Conservation (phyloP, 2,329 filamentous ascomycete genomes). For the Botrytis cinerea region DNA sequence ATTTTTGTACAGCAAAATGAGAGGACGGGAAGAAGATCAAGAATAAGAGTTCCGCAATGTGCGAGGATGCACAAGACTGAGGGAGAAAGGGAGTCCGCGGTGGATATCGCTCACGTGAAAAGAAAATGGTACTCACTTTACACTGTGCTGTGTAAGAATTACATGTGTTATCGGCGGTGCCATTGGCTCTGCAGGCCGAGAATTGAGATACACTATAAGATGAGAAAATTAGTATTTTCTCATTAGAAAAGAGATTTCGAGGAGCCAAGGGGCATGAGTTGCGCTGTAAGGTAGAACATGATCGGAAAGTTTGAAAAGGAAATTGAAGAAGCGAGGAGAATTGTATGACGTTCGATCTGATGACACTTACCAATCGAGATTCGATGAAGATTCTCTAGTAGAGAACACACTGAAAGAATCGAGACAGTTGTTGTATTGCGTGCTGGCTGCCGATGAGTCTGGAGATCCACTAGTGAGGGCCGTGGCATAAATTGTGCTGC, state of each 20-base stretch:
- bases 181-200: constrained; percentile 22
- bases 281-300: neutral
- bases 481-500: constrained; percentile 28
- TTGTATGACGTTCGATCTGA: neutral
- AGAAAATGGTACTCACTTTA: constrained; percentile 14
- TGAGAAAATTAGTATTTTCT: neutral
- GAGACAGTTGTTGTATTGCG: constrained; percentile 28
- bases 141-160: constrained; percentile 28
- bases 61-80: neutral
- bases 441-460: constrained; percentile 22
- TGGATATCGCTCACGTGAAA: no score
- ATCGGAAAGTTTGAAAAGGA: neutral
- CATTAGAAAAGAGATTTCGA: rapidly evolving
- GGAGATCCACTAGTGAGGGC: constrained; percentile 26
- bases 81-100: neutral
- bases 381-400: constrained; percentile 7
- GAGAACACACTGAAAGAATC: constrained; percentile 28
- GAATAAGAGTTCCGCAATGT: neutral
- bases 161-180: constrained; percentile 26
- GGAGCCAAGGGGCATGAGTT: neutral
- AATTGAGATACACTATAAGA: constrained; percentile 21
- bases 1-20: no score
- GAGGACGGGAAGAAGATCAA: no score
- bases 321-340: neutral
- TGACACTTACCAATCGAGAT: neutral